Percentiles rank a stretch among this genome's conserved stretches.
Conservation (phyloP, 768 basidiomycete genomes). For the Termitomyces sp. region DNA sequence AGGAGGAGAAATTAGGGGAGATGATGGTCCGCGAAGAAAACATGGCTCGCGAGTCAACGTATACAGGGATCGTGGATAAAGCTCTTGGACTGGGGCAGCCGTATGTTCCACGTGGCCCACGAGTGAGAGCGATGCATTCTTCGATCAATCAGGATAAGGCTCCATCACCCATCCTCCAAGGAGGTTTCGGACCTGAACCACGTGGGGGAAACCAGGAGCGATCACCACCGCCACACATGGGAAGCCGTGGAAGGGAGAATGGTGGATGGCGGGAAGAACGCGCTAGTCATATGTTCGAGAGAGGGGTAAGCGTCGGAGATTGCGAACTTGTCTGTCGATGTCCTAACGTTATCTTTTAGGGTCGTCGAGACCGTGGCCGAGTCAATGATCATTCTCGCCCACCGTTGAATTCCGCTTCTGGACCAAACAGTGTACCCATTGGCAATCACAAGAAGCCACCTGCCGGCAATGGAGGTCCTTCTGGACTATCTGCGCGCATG, state of each 20-base stretch:
- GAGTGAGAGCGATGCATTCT: constrained; percentile 26
- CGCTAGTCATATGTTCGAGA: constrained; percentile 3
- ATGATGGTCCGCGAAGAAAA: background rate
- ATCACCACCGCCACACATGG: constrained; percentile 16
- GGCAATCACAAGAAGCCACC: constrained; percentile 18
- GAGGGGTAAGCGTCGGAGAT: constrained; percentile 3
- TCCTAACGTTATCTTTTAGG: constrained; percentile 4
- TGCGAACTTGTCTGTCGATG: background rate
- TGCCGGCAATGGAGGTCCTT: constrained; percentile 6
- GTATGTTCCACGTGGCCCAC: constrained; percentile 7
- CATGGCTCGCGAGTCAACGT: background rate
- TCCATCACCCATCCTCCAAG: constrained; percentile 9
- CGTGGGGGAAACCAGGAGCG: constrained; percentile 8
- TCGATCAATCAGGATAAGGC: background rate
- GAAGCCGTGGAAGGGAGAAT: constrained; percentile 3
- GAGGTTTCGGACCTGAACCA: background rate
- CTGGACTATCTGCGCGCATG: constrained; percentile 5
- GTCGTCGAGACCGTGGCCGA: constrained; percentile 22
- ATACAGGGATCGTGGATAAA: background rate
- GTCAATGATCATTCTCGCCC: constrained; percentile 15
- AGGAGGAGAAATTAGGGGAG: background rate
- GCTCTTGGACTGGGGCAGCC: constrained; percentile 14
- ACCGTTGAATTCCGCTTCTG: constrained; percentile 19
- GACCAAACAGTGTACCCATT: constrained; percentile 34
- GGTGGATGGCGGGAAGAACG: constrained; percentile 10